phyloP scores from a whole-genome alignment of 352 stramenopile genomes.

The Detonula confervacea region DNA sequence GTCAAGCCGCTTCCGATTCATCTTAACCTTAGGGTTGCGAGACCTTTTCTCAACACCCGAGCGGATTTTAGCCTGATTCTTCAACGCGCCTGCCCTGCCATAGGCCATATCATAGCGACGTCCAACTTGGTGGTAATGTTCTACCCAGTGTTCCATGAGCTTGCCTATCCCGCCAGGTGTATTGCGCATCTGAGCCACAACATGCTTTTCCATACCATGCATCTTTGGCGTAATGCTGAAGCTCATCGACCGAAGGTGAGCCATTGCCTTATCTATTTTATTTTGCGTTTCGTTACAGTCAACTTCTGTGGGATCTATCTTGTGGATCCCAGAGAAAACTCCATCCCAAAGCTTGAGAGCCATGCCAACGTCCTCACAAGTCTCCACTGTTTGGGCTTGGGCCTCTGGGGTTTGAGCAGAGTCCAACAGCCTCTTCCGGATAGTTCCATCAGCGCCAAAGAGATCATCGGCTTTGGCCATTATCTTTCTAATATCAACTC shows the following conservation, averaged over 20 bases:
- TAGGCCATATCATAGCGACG: not conserved
- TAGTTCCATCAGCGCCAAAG: no score
- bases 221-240: not conserved
- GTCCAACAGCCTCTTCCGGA: no score
- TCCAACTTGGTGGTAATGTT: constrained; percentile 1
- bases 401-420: no score
- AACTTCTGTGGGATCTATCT: not conserved
- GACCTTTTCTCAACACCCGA: not conserved
- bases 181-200: not conserved
- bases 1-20: no score
- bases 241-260: not conserved
- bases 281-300: not conserved
- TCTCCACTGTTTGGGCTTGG: no score
- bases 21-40: no score
- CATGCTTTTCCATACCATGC: not conserved
- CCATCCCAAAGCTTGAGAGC: not conserved
- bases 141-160: not conserved
- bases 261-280: not conserved
- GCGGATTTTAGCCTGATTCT: not conserved
- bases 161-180: not conserved
- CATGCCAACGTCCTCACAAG: not conserved
- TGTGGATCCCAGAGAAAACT: not conserved
- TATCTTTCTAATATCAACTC: constrained; percentile 2
- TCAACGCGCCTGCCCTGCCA: not conserved
- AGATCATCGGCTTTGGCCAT: constrained; percentile 1